A percentile compares a stretch with the other conserved stretches of the same genome.
Evolutionary conservation across 495 filamentous ascomycete species (phyloP).

Genomic region (Aspergillus panamensis): DNA sequence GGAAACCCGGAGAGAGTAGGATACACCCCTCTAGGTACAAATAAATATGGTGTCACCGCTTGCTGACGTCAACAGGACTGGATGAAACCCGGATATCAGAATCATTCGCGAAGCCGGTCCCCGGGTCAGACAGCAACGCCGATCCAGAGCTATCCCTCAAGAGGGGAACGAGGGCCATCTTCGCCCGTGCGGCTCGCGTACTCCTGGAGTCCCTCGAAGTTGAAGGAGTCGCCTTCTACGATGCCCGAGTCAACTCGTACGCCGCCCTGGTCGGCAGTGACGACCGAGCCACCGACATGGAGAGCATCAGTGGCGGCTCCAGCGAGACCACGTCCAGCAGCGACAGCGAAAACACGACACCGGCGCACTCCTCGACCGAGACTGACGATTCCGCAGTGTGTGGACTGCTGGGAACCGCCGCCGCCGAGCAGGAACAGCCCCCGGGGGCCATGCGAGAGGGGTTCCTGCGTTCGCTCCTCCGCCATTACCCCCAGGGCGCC

Average conservation of each 20-base stretch:
- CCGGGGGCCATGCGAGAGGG: conserved; percentile 7
- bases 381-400: conserved; percentile 6
- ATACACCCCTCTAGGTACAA: too few species aligned
- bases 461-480: conserved; percentile 24
- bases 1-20: too few species aligned
- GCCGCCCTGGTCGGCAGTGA: conserved; percentile 4
- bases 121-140: too few species aligned
- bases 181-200: conserved; percentile 38
- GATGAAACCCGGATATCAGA: too few species aligned
- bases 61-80: too few species aligned
- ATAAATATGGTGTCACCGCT: too few species aligned
- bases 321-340: neutral
- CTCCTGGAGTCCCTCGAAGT: conserved; percentile 46
- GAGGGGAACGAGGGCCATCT: conserved; percentile 8
- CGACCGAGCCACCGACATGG: conserved; percentile 6
- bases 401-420: neutral
- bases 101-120: too few species aligned
- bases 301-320: conserved; percentile 1
- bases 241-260: conserved; percentile 30
- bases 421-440: neutral
- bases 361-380: neutral
- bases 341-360: neutral
- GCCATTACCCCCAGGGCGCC: conserved; percentile 51
- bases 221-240: conserved; percentile 46
- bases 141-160: too few species aligned